phyloP scores from a whole-genome alignment of 2,329 filamentous ascomycete species.

The Immersiporthe knoxdaviesiana region DNA sequence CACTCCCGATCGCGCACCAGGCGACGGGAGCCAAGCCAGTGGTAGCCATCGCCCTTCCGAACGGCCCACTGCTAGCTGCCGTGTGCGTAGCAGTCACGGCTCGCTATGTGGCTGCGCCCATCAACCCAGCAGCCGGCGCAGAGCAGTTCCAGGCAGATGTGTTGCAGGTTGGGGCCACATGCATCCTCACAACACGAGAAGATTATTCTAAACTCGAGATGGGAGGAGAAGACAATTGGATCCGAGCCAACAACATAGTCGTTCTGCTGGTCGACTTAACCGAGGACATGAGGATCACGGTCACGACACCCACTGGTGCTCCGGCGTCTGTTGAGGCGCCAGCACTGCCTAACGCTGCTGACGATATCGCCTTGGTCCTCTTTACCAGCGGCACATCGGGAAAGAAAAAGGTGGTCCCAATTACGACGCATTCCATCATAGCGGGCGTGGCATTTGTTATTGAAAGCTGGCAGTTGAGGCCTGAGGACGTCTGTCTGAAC shows the following conservation, averaged over 20 bases:
- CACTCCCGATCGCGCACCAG: slow-evolving; percentile 8
- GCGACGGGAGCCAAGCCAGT: slow-evolving; percentile 23
- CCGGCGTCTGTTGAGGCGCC: not conserved
- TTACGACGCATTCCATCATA: slow-evolving; percentile 54
- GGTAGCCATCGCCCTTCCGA: slow-evolving; percentile 29
- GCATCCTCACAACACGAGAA: slow-evolving; percentile 26
- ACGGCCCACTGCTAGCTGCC: slow-evolving; percentile 31
- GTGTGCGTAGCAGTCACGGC: slow-evolving; percentile 31
- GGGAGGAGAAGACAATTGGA: slow-evolving; percentile 12
- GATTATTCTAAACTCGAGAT: slow-evolving; percentile 20
- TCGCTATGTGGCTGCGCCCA: slow-evolving; percentile 31
- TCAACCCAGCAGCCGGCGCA: slow-evolving; percentile 28
- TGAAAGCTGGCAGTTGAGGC: slow-evolving; percentile 54
- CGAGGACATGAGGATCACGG: slow-evolving; percentile 23
- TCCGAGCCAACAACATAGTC: slow-evolving; percentile 13
- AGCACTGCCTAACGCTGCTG: slow-evolving; percentile 46
- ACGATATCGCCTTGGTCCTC: slow-evolving; percentile 66
- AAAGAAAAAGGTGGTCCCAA: slow-evolving; percentile 61
- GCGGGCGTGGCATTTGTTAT: slow-evolving; percentile 56
- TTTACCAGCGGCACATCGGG: slow-evolving; percentile 63
- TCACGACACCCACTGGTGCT: slow-evolving; percentile 11
- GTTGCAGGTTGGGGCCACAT: slow-evolving; percentile 21
- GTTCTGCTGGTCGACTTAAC: slow-evolving; percentile 21
- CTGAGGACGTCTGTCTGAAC: slow-evolving; percentile 55
- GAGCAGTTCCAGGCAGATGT: slow-evolving; percentile 32